A percentile compares a stretch with the other conserved stretches of the same genome.
These are phyloP conservation scores for Stereocaulon alpinum DNA, from an alignment of 495 filamentous ascomycete genomes.

Conservation along the genomic window DNA sequence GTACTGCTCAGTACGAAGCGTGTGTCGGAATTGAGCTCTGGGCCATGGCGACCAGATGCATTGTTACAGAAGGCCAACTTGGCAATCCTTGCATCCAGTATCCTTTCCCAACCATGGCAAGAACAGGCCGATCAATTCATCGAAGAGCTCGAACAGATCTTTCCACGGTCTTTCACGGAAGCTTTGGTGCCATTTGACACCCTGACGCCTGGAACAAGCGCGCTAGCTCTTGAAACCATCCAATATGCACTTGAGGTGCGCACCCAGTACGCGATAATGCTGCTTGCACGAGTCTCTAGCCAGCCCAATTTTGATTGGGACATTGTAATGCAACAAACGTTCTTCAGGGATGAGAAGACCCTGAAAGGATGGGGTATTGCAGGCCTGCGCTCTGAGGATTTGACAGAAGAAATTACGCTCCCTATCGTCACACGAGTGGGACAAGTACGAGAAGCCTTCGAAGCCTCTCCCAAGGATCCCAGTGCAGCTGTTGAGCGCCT, in stretches of 20 bases:
- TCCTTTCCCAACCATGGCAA: conserved; percentile 18
- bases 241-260: conserved; percentile 31
- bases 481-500: conserved; percentile 27
- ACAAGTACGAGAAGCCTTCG: conserved; percentile 22
- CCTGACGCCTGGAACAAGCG: conserved; percentile 21
- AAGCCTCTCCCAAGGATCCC: conserved; percentile 18
- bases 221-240: conserved; percentile 27
- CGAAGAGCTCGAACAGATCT: conserved; percentile 25
- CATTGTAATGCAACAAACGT: conserved; percentile 19
- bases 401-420: not conserved
- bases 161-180: conserved; percentile 26
- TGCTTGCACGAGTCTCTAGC: conserved; percentile 16
- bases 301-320: conserved; percentile 28
- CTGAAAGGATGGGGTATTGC: conserved; percentile 19
- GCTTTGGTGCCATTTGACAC: conserved; percentile 12
- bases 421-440: conserved; percentile 20
- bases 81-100: conserved; percentile 26
- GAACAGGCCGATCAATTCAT: conserved; percentile 16
- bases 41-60: conserved; percentile 26
- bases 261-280: conserved; percentile 30
- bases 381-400: conserved; percentile 13
- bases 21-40: conserved; percentile 15
- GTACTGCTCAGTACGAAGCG: conserved; percentile 20
- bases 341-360: conserved; percentile 19
- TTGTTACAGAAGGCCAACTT: conserved; percentile 36